Evolutionary conservation across 176 grass and related monocot genomes (phyloP), one percentile per base, ranked within the genome.

Genomic region (Chloris gayana): DNA sequence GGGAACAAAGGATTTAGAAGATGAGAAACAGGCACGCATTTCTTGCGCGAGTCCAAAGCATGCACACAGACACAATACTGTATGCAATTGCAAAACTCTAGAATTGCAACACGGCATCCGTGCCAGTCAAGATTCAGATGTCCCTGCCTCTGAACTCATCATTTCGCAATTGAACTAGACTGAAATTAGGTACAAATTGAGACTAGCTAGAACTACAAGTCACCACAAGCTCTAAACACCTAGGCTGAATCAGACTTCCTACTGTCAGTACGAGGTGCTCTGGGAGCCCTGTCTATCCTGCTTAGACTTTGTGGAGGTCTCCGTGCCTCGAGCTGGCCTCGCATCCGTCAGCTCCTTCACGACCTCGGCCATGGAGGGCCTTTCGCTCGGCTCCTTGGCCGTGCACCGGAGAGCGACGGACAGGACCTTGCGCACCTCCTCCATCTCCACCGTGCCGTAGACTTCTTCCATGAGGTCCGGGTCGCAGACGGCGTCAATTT

Each of bases 321-420:
- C 26, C 13, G 49, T 12, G 6, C 1, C 7, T 10, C 34, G 22
- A 37, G 63, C 85, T 0, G 70, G 82, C 70, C 78, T 70, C 6
- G 46, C 62, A 35, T 83, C 81, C 31, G 56, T 85, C 68, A 97
- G 70, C 64, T 85, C 88, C 59, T 87, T 97, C 18, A 89, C 91
- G n/a, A 89, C 86, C 35, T 85, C 57, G 65, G 45, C 25, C 94
- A 93, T 97, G 45, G 72, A 31, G 17, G 91, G 94, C 45, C 94
- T 80, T 27, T 65, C 46, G 9, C 74, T 83, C 11, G 84, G 34
- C 58, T 87, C 84, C 64, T 61, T 84, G 3, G 73, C 58, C 0
- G 76, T 27, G 64, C 94, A 97, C 47, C 89, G 78, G 13, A 91
- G 46, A 18, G 94, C 89, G 32, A 97, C 4, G 3, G 45, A 73